phyloP scores from a whole-genome alignment of 805 yeast genomes.

The Suhomyces emberorum region DNA sequence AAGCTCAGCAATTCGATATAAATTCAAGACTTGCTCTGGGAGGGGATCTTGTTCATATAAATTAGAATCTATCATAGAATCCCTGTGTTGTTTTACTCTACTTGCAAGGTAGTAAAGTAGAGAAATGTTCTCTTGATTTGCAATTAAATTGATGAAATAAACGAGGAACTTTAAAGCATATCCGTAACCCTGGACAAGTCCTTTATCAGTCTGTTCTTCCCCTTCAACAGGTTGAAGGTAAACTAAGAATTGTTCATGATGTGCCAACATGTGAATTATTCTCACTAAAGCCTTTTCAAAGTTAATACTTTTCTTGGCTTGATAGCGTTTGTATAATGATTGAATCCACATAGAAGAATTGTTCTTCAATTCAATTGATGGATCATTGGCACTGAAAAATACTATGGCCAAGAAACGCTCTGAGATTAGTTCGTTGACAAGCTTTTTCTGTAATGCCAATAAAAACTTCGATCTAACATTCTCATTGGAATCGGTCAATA shows the following conservation, averaged over 20 bases:
- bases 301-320: constrained; percentile 36
- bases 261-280: constrained; percentile 67
- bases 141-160: constrained; percentile 58
- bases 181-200: constrained; percentile 40
- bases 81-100: constrained; percentile 75
- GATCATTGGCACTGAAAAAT: constrained; percentile 77
- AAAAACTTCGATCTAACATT: constrained; percentile 55
- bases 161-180: constrained; percentile 59
- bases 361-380: constrained; percentile 46
- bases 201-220: constrained; percentile 12
- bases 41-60: constrained; percentile 19
- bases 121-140: constrained; percentile 65
- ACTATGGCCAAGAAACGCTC: constrained; percentile 64
- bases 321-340: constrained; percentile 47
- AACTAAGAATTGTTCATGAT: constrained; percentile 62
- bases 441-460: constrained; percentile 45
- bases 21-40: constrained; percentile 30
- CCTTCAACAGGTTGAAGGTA: constrained; percentile 24
- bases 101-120: constrained; percentile 72
- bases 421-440: constrained; percentile 54
- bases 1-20: constrained; percentile 71
- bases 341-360: constrained; percentile 68
- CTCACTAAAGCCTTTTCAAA: constrained; percentile 69
- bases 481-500: constrained; percentile 65
- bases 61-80: constrained; percentile 41